Percentiles rank a stretch among this genome's conserved stretches.
These are phyloP conservation scores for Penicillium sclerotigenum DNA, from an alignment of 2,329 filamentous ascomycete genomes.

Conservation along the genomic window DNA sequence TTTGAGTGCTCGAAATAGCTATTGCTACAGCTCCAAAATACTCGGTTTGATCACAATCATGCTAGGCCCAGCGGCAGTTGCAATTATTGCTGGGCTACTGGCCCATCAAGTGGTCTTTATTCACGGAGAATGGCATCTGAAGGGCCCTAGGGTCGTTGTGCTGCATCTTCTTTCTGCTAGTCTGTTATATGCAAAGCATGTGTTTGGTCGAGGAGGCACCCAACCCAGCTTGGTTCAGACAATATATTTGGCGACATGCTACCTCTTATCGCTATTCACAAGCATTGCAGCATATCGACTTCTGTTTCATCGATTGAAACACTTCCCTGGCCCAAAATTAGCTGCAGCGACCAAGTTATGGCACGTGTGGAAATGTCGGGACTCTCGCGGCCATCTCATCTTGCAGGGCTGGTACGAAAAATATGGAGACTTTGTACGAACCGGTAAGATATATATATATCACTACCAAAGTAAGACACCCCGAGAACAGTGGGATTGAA, in stretches of 20 bases:
- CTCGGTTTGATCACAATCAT: not conserved
- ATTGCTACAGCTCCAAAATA: not conserved
- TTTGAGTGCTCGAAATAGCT: not conserved
- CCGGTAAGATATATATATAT: not conserved
- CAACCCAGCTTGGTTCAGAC: not conserved
- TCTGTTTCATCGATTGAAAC: constrained; percentile 1
- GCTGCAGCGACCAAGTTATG: constrained; percentile 1
- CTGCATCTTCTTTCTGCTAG: not conserved
- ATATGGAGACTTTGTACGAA: not conserved
- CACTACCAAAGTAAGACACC: not conserved
- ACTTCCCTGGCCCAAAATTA: constrained; percentile 2
- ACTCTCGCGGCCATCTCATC: constrained; percentile 5
- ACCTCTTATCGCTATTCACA: not conserved
- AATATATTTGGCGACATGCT: not conserved
- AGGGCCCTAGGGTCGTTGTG: not conserved
- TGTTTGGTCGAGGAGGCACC: not conserved
- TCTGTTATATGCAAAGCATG: not conserved
- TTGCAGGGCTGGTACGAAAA: not conserved
- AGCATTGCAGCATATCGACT: not conserved
- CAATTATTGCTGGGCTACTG: not conserved
- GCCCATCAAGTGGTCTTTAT: constrained; percentile 3
- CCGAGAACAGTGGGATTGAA: not conserved
- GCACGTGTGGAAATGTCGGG: constrained; percentile 7
- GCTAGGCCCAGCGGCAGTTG: not conserved
- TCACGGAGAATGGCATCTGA: constrained; percentile 9